Base-by-base conservation (phyloP, 2,329 filamentous ascomycete species). In the Cytospora schulzeri region DNA sequence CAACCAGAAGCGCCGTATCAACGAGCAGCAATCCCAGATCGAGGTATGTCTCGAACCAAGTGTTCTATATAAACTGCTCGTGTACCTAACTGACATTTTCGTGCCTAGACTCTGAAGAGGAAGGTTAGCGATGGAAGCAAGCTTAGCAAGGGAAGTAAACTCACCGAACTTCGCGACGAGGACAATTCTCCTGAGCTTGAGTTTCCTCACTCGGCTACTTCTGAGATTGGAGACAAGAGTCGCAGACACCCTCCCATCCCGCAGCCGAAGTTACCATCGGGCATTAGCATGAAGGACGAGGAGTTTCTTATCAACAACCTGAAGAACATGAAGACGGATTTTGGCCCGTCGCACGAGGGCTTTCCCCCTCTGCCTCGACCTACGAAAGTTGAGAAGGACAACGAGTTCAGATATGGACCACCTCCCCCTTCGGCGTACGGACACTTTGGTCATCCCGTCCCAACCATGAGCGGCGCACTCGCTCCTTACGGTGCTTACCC, bases 1-100 rank as follows among this genome's bases (percentile, higher is more conserved):
- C 58, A 66, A 66, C 14, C 65, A 66, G 41, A 66, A 66, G 65
- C 62, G 62, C n/a, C 65, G 65, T 29, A 66, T 66, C 58, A 64
- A 56, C 19, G 65, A 66, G 57, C 65, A 66, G 55, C 62, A 65
- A 38, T 50, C 60, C 7, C 65, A 66, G 55, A 66, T 65, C n/a
- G 65, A 66, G 53, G 65, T 58, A 65, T 22, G 62, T 55, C 31
- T 26, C 15, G 14, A 4, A 8, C n/a, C 9, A n/a, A 33, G 4
- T 4, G n/a, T 14, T 19, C 1, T 7, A 11, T 1, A 7, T 17
- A 15, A 6, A 14, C 15, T 0, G 1, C n/a, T 17, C n/a, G n/a
- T 11, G 22, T n/a, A 15, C 28, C 28, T 12, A 24, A 24, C 57
- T 64, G 31, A 66, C 15, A 24, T 35, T 4, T 35, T 4, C 17